Conservation (phyloP, 139 green algal genomes). For the Chlamydomonas sp. region DNA sequence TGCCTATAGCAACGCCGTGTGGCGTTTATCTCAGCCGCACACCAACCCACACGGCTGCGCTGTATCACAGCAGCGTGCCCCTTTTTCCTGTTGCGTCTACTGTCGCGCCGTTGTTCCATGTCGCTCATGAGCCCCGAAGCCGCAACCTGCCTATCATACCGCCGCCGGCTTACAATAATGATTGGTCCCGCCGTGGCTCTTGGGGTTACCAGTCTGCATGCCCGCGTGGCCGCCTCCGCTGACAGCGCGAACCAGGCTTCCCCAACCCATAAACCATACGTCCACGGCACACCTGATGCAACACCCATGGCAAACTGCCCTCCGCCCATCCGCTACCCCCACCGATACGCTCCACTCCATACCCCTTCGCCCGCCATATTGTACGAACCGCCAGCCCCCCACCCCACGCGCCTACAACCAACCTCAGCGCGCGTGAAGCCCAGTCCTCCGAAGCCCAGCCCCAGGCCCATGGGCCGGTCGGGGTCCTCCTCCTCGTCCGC, state of each 20-base stretch:
- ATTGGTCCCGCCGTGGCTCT: too few species aligned
- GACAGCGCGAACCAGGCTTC: too few species aligned
- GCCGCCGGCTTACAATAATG: too few species aligned
- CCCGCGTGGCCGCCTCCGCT: slow-evolving; percentile 2
- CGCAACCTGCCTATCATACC: too few species aligned
- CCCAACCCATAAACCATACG: too few species aligned
- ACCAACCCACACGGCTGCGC: too few species aligned
- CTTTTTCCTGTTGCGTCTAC: too few species aligned
- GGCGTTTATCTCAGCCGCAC: neutral
- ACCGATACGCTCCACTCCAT: neutral
- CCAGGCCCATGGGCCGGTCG: slow-evolving; percentile 3
- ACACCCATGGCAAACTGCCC: neutral
- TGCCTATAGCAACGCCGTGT: neutral
- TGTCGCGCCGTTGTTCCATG: too few species aligned
- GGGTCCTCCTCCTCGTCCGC: slow-evolving; percentile 35
- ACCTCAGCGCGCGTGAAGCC: slow-evolving; percentile 24
- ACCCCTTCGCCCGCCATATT: neutral
- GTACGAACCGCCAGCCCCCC: neutral
- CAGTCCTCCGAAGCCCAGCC: slow-evolving; percentile 38
- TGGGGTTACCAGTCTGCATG: too few species aligned
- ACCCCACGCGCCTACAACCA: neutral
- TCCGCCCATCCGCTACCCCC: too few species aligned
- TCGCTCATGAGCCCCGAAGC: too few species aligned
- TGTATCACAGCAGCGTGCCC: too few species aligned
- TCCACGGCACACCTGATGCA: neutral